These are phyloP conservation scores for Fagopyrum esculentum DNA, from an alignment of 148 eudicot species.

Conservation along the genomic window DNA sequence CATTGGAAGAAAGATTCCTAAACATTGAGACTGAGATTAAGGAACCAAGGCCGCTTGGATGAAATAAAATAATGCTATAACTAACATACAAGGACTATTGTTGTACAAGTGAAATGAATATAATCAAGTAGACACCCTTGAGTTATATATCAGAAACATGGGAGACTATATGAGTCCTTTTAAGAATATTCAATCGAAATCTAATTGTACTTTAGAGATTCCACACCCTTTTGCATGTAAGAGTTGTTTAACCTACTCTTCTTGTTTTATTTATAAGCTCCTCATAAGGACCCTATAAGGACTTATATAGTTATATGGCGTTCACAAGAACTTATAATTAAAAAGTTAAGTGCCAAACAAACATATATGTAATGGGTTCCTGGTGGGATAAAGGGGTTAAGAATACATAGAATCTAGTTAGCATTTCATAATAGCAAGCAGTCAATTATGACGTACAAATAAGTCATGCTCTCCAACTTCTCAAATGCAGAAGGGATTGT, in stretches of 20 bases:
- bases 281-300: too few species aligned
- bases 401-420: not conserved
- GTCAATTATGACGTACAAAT: constrained; percentile 49
- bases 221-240: not conserved
- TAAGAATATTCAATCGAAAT: not conserved
- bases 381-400: not conserved
- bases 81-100: not conserved
- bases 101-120: constrained; percentile 3
- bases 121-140: not conserved
- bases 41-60: not conserved
- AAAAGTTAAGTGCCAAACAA: too few species aligned
- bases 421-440: not conserved
- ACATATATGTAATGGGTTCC: not conserved
- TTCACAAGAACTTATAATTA: too few species aligned
- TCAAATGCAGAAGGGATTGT: constrained; percentile 73
- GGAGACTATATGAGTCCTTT: not conserved
- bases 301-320: too few species aligned
- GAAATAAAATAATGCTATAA: not conserved
- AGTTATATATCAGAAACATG: not conserved
- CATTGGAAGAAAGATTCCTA: constrained; percentile 89
- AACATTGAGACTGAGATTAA: not conserved
- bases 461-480: constrained; percentile 90
- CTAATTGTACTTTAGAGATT: not conserved
- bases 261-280: too few species aligned
- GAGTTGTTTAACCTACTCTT: too few species aligned